Evolutionary conservation across 495 filamentous ascomycete species (phyloP), one percentile per base, ranked within the genome.

Genomic region (Aspergillus cavernicola): DNA sequence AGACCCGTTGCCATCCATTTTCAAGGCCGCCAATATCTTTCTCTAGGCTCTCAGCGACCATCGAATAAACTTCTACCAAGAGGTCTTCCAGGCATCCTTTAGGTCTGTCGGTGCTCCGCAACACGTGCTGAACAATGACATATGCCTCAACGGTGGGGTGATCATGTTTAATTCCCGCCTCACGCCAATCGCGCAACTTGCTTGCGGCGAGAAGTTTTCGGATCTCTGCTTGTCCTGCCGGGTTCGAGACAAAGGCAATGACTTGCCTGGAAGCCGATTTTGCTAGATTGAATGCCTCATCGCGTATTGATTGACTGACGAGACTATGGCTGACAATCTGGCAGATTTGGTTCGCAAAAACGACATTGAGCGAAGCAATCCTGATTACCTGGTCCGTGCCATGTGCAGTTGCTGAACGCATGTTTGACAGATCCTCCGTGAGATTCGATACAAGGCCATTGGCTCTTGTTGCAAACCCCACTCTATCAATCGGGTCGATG

Each of bases 1-100:
- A 95, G 35, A 90, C 55, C n/a, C 75, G 69, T 32, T 78, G 77
- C 93, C 93, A 98, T 8, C 76, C 66, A 6, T 64, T 64, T 62
- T 98, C 93, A 29, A 95, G 77, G 11, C 60, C 53, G 11, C 65
- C 65, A 23, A 85, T 67, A 57, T 92, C 79, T 16, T 56, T 70
- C 6, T 57, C 42, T 6, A 7, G 58, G 58, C 10, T 41, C 31
- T 35, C 48, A 5, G 29, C 2, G 15, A 36, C 44, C 7, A 45
- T n/a, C 36, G 55, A 52, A 40, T 22, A 67, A 22, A 38, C 32
- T 9, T 65, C 60, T 75, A 76, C 81, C 78, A 92, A 55, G 84
- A 90, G 4, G 62, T 64, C 56, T 24, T 68, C 59, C 36, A 72
- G 60, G 28, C 57, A 57, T n/a, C 63, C 61, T 24, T 52, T 52